These are phyloP conservation scores for Gossypium turneri DNA, from an alignment of 345 rosid species.

Conservation along the genomic window DNA sequence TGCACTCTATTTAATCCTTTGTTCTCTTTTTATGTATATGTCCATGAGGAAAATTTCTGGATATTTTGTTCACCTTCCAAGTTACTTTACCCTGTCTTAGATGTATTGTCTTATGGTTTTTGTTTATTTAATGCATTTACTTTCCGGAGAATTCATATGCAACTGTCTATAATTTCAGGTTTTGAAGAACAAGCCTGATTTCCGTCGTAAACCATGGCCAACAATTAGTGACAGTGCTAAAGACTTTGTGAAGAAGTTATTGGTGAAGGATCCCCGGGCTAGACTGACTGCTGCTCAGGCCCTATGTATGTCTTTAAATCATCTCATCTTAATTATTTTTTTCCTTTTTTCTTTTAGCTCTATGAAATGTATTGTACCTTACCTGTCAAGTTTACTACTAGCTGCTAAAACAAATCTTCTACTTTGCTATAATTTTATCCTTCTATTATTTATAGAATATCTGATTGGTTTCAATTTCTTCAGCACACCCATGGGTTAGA, in stretches of 20 bases:
- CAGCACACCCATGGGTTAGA: constrained; percentile 99
- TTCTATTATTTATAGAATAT: background rate
- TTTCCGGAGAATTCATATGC: constrained; percentile 3
- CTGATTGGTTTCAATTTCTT: constrained; percentile 24
- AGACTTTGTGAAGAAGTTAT: constrained; percentile 85
- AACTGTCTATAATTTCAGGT: constrained; percentile 37
- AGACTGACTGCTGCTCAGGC: constrained; percentile 98
- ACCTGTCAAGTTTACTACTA: background rate
- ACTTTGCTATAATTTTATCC: constrained; percentile 1
- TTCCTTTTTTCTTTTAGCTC: background rate
- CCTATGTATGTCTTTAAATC: constrained; percentile 56
- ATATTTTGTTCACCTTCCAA: constrained; percentile 2
- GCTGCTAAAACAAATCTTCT: background rate
- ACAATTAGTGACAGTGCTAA: constrained; percentile 72
- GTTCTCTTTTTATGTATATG: background rate
- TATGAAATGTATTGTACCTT: background rate
- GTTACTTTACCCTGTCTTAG: background rate
- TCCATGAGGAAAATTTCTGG: background rate
- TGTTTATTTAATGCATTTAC: background rate
- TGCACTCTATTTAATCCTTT: background rate
- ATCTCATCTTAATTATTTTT: background rate
- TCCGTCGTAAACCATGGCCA: constrained; percentile 95
- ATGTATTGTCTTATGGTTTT: background rate
- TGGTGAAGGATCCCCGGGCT: constrained; percentile 89
- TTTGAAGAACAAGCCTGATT: constrained; percentile 84